Evolutionary conservation across 2,329 filamentous ascomycete genomes (phyloP).

Genomic region (Lachnellula arida): DNA sequence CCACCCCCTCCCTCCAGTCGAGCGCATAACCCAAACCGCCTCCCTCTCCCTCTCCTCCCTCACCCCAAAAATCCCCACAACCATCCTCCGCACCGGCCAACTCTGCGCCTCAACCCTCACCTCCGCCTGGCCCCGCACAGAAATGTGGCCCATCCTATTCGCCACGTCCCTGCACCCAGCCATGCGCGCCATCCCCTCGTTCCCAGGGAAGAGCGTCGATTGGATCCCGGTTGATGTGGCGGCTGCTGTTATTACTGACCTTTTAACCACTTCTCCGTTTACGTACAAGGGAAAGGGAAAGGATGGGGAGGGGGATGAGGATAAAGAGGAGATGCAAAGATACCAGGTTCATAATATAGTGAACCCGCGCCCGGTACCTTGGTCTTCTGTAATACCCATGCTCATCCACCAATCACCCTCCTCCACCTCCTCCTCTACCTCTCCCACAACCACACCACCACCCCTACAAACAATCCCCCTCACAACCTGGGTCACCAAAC

Average conservation of each 20-base stretch:
- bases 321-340: background rate
- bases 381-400: slow-evolving; percentile 16
- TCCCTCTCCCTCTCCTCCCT: background rate
- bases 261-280: background rate
- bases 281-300: no score
- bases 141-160: slow-evolving; percentile 26
- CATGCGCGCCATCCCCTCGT: slow-evolving; percentile 12
- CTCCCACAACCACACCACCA: no score
- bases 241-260: slow-evolving; percentile 16
- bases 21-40: slow-evolving; percentile 24
- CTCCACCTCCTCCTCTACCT: background rate
- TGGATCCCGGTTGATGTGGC: slow-evolving; percentile 28
- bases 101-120: slow-evolving; percentile 23
- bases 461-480: slow-evolving; percentile 14
- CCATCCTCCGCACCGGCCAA: slow-evolving; percentile 26
- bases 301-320: no score
- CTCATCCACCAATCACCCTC: slow-evolving; percentile 1
- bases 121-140: slow-evolving; percentile 23
- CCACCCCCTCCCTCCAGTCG: slow-evolving; percentile 12
- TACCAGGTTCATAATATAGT: slow-evolving; percentile 27
- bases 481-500: slow-evolving; percentile 17
- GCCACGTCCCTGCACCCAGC: slow-evolving; percentile 6
- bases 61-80: slow-evolving; percentile 15
- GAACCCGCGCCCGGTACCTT: slow-evolving; percentile 21
- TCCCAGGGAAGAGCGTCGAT: slow-evolving; percentile 16